phyloP scores from a whole-genome alignment of 305 asterid species.

The Fraxinus angustifolia region DNA sequence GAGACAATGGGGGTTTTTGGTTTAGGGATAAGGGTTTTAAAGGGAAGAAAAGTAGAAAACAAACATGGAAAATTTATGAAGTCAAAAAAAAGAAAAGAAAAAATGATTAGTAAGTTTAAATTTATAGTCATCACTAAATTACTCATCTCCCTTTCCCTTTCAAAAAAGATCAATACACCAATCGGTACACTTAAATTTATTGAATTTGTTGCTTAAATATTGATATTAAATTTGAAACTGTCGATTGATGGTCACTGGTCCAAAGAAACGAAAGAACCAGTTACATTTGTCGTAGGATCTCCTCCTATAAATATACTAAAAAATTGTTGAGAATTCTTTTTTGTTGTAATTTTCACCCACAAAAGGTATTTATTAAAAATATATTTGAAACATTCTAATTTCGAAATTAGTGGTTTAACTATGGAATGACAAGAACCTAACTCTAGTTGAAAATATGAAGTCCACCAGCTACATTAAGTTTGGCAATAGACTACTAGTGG shows the following conservation, averaged over 20 bases:
- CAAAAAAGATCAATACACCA: too few species aligned
- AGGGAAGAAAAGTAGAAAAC: not conserved
- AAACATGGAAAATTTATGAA: not conserved
- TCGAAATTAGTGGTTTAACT: not conserved
- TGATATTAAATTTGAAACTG: not conserved
- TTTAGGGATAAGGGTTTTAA: not conserved
- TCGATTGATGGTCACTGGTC: too few species aligned
- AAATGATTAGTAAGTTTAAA: too few species aligned
- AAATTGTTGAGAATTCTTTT: too few species aligned
- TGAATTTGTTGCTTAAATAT: not conserved
- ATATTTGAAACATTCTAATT: not conserved
- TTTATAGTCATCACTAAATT: too few species aligned
- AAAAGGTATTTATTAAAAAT: not conserved
- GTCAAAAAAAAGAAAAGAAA: too few species aligned
- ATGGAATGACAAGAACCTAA: not conserved
- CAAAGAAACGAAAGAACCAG: not conserved
- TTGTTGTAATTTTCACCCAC: not conserved
- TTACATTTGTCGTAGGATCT: not conserved
- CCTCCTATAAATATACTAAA: not conserved
- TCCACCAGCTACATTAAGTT: not conserved
- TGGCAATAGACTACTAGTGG: not conserved
- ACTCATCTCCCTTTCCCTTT: too few species aligned
- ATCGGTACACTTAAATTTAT: not conserved
- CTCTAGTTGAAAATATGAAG: not conserved
- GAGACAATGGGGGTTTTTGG: not conserved